Percentiles rank a stretch among this genome's conserved stretches.
Conservation (phyloP, 2,329 filamentous ascomycete genomes). For the Alternaria incomplexa region DNA sequence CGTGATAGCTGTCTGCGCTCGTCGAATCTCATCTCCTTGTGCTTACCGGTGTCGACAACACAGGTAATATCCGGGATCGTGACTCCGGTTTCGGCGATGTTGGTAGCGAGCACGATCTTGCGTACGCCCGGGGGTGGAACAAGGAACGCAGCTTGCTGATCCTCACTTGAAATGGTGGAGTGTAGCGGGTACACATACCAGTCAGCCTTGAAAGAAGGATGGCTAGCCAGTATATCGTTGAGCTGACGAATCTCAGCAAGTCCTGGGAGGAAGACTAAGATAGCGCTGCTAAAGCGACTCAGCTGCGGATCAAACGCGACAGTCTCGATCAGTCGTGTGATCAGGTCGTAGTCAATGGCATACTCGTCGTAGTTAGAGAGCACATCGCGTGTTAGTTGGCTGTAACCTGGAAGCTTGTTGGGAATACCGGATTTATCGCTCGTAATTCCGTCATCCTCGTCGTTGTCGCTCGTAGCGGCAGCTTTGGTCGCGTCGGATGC, state of each 20-base stretch:
- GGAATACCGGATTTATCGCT: conserved; percentile 63
- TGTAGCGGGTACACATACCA: conserved; percentile 93
- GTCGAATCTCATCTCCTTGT: conserved; percentile 96
- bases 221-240: conserved; percentile 81
- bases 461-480: conserved; percentile 53
- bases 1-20: conserved; percentile 89
- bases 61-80: conserved; percentile 98
- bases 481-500: conserved; percentile 56
- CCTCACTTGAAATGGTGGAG: conserved; percentile 93
- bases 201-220: conserved; percentile 73
- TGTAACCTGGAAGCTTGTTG: conserved; percentile 75
- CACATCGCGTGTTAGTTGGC: conserved; percentile 73
- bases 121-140: conserved; percentile 80
- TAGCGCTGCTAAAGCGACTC: conserved; percentile 79
- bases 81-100: conserved; percentile 98
- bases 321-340: conserved; percentile 77
- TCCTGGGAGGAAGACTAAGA: conserved; percentile 93
- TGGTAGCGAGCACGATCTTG: conserved; percentile 96
- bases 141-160: conserved; percentile 91
- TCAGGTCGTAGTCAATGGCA: conserved; percentile 85
- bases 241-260: conserved; percentile 90
- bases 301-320: conserved; percentile 74
- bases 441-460: conserved; percentile 55
- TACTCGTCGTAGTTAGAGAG: conserved; percentile 86
- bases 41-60: conserved; percentile 94